Evolutionary conservation across 371 early-diverging fungal species (phyloP), one percentile per base, ranked within the genome.

Genomic region (Homolaphlyctis polyrhiza): DNA sequence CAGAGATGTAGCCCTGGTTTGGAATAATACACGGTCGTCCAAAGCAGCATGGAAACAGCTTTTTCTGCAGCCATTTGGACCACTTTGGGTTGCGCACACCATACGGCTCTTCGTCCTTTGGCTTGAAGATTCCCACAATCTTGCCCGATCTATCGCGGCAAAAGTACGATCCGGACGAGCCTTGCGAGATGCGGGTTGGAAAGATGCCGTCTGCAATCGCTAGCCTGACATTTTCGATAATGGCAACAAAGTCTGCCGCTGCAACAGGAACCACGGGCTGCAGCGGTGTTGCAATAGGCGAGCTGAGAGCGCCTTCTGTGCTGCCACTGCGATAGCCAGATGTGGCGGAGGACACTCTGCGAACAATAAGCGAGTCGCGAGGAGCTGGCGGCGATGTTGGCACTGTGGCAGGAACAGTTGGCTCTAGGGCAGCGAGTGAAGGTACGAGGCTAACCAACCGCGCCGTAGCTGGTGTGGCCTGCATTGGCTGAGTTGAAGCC

Each of bases 51-150:
- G 92, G 92, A 58, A 91, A 89, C 30, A 91, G 63, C 71, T 90
- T 91, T 23, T 88, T 80, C 67, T 94, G 94, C n/a, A 92, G 72
- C 93, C 92, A 94, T 70, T 95, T 94, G 1, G 89, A 86, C 94
- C 93, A 95, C 74, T 95, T 95, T 2, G 94, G 94, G 71, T 94
- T 95, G 47, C 91, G 70, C 4, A 86, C 80, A 0, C 93, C 93
- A 70, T 94, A 95, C 0, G 94, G 96, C 68, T 95, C 96, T 71
- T 95, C 96, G 66, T 95, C 88, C 72, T 92, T 92, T 6, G 96
- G 96, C 64, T 95, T 95, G 72, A 93, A 94, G 0, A 94, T 92
- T 4, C 93, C 94, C 0, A 95, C 87, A 55, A 89, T 90, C 62
- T 87, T 85, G 8, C 88, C 86, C 4, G 83, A 73, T 5, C 71